phyloP scores from a whole-genome alignment of 768 basidiomycete species.

The Crucibulum laeve region DNA sequence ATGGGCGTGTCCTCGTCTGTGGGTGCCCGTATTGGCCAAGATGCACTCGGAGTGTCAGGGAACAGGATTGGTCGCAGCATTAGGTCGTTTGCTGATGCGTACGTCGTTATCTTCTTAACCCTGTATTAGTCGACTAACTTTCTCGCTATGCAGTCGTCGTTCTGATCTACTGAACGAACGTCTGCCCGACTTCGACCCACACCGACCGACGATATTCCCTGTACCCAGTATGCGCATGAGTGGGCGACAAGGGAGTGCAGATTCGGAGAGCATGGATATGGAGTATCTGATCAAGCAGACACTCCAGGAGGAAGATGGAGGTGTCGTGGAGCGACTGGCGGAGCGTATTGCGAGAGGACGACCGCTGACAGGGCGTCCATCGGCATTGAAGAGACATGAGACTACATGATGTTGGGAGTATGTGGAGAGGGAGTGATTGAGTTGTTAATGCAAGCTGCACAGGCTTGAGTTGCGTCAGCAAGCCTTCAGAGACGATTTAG shows the following conservation, averaged over 20 bases:
- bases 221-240: slow-evolving; percentile 52
- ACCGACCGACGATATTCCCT: slow-evolving; percentile 42
- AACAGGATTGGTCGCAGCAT: slow-evolving; percentile 57
- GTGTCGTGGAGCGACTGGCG: slow-evolving; percentile 56
- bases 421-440: too few species aligned
- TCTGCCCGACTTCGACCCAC: slow-evolving; percentile 52
- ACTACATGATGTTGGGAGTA: too few species aligned
- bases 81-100: slow-evolving; percentile 76
- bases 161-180: slow-evolving; percentile 75
- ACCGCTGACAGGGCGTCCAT: slow-evolving; percentile 37
- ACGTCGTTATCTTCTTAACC: slow-evolving; percentile 16
- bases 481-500: too few species aligned
- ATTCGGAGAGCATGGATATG: slow-evolving; percentile 48
- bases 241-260: slow-evolving; percentile 35
- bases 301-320: slow-evolving; percentile 47
- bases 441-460: not conserved
- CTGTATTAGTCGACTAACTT: slow-evolving; percentile 2
- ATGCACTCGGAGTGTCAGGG: slow-evolving; percentile 62
- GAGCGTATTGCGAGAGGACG: slow-evolving; percentile 57
- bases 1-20: slow-evolving; percentile 18
- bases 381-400: slow-evolving; percentile 60
- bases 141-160: slow-evolving; percentile 45
- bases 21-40: slow-evolving; percentile 32
- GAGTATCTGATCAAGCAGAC: slow-evolving; percentile 62
- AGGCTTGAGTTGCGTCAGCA: too few species aligned